Base-by-base conservation (phyloP, 1,139 yeast species). In the Blastobotrys arbuscula region DNA sequence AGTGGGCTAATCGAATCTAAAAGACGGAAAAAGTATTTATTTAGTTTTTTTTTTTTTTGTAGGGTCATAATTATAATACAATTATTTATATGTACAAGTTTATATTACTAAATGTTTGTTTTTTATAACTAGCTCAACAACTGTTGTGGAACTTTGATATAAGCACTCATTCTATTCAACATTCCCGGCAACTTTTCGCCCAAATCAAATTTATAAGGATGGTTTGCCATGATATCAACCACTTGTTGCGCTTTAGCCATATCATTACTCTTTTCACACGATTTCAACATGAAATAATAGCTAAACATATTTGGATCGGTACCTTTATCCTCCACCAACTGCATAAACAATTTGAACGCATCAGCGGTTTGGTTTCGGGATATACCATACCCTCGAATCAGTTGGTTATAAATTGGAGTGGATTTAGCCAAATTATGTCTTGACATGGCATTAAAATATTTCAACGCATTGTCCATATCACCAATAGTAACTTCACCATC, bases 401-500 rank as follows among this genome's bases (percentile, higher is more conserved):
- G 71, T 62, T 77, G 72, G 62, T 84, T 82, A 77, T 82, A 83
- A 39, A 75, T 68, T 43, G 80, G 68, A 7, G 78, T 64, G 19
- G 71, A 71, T 49, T 69, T 65, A 23, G 59, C 55, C 39, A 69
- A 57, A 8, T 75, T 76, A 44, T 62, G 58, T 44, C 64, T 57
- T 39, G 74, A 60, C 58, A 76, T 76, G 52, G 71, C 67, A 15
- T 71, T 64, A 60, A 83, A 81, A 47, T 76, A 67, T 5, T 61
- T 58, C 54, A 75, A 70, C 0, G 86, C 92, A 10, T 64, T 64
- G 2, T 62, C 66, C 21, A 74, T 56, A 40, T 74, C 72, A 6
- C 87, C 87, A 44, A 62, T 59, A 31, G 69, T 67, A 48, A 82
- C 65, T 63, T 82, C 88, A 31, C 77, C 79, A 47, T 75, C 73